phyloP scores from a whole-genome alignment of 345 rosid species.

The Citropsis articulata region DNA sequence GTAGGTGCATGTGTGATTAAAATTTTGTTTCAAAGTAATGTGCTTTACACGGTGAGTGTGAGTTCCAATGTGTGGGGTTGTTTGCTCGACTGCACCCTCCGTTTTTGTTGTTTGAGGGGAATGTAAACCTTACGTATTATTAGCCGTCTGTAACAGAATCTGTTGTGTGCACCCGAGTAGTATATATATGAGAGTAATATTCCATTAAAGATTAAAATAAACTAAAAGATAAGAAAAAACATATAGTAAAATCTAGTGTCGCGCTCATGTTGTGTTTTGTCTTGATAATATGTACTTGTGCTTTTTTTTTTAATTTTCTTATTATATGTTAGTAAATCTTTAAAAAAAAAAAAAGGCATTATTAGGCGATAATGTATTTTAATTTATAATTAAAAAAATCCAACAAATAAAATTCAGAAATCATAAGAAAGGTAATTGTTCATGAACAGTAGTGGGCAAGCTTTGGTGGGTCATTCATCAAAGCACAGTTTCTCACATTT shows the following conservation, averaged over 20 bases:
- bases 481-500: not conserved
- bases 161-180: not conserved
- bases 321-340: too few species aligned
- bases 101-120: not conserved
- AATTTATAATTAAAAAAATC: not conserved
- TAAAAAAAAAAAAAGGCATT: too few species aligned
- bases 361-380: too few species aligned
- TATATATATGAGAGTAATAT: too few species aligned
- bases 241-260: too few species aligned
- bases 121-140: not conserved
- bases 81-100: not conserved
- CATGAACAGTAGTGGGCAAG: not conserved
- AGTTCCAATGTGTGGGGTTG: not conserved
- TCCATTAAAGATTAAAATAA: too few species aligned
- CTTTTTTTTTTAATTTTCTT: too few species aligned
- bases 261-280: rapidly evolving
- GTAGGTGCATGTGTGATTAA: conserved; percentile 14
- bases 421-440: not conserved
- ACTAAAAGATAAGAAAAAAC: too few species aligned
- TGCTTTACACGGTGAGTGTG: not conserved
- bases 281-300: too few species aligned
- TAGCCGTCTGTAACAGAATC: not conserved
- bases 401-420: not conserved
- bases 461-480: not conserved
- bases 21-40: not conserved